These are phyloP conservation scores for Ceratocystis cacaofunesta DNA, from an alignment of 2,329 filamentous ascomycete species.

Conservation along the genomic window DNA sequence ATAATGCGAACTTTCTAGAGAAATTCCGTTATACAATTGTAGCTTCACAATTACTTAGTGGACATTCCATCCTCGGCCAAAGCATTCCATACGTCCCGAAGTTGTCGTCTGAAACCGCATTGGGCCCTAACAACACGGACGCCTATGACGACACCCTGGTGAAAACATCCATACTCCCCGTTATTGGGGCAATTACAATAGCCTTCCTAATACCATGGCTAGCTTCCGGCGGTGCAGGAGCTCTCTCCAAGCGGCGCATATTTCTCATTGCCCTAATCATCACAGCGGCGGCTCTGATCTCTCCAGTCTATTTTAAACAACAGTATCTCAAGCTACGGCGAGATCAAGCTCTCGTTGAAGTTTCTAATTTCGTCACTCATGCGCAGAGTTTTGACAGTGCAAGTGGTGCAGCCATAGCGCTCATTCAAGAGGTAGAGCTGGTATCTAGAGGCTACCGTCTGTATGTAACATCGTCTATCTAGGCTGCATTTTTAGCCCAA, in stretches of 20 bases:
- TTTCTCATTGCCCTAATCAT: constrained; percentile 32
- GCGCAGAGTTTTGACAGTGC: constrained; percentile 71
- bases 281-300: constrained; percentile 36
- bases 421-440: constrained; percentile 90
- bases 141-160: constrained; percentile 23
- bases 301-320: constrained; percentile 58
- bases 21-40: constrained; percentile 88
- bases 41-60: constrained; percentile 74
- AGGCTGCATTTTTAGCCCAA: constrained; percentile 9
- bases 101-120: not conserved
- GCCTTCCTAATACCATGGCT: constrained; percentile 62
- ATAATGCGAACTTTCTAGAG: constrained; percentile 76
- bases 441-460: constrained; percentile 82
- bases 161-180: constrained; percentile 36
- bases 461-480: constrained; percentile 31
- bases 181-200: constrained; percentile 51
- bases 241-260: constrained; percentile 42
- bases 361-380: constrained; percentile 52
- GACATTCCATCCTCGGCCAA: constrained; percentile 39
- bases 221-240: constrained; percentile 30
- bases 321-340: constrained; percentile 71
- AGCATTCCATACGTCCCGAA: constrained; percentile 14
- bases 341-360: constrained; percentile 56
- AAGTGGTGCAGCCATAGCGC: constrained; percentile 57
- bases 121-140: constrained; percentile 18